Evolutionary conservation across 305 asterid species (phyloP).

Genomic region (Fraxinus platypoda): DNA sequence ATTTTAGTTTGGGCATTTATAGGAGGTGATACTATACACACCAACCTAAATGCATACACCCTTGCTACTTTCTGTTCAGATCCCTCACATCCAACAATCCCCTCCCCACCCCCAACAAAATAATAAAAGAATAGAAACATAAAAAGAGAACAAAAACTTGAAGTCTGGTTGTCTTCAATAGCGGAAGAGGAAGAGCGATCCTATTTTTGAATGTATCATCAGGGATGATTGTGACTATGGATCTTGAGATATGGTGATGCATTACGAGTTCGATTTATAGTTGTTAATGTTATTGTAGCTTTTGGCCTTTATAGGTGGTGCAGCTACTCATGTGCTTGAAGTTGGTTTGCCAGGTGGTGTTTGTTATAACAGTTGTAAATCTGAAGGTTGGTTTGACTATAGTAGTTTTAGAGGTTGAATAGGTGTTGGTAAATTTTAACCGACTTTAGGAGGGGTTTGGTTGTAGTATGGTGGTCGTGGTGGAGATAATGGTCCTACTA

Average conservation of each 20-base stretch:
- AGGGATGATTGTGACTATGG: not conserved
- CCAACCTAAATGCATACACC: not conserved
- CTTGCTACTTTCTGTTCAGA: not conserved
- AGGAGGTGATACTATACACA: not conserved
- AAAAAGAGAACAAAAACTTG: not conserved
- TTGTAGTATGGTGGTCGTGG: not conserved
- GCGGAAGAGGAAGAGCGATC: not conserved
- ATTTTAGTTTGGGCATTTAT: not conserved
- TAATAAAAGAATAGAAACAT: not conserved
- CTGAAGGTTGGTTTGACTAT: not conserved
- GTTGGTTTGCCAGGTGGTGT: not conserved
- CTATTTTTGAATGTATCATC: not conserved
- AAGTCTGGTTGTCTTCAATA: not conserved
- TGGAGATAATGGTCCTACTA: not conserved
- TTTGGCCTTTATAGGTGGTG: not conserved
- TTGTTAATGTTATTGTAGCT: not conserved
- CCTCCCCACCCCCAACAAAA: not conserved
- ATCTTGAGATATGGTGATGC: not conserved
- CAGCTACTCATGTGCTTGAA: not conserved
- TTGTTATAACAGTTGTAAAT: not conserved
- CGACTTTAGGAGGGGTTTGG: not conserved
- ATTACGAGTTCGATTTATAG: not conserved
- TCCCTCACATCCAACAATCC: not conserved
- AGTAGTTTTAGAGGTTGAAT: not conserved
- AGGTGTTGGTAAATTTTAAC: not conserved